phyloP scores from a whole-genome alignment of 495 filamentous ascomycete genomes.

The Penicillium tannophilum region DNA sequence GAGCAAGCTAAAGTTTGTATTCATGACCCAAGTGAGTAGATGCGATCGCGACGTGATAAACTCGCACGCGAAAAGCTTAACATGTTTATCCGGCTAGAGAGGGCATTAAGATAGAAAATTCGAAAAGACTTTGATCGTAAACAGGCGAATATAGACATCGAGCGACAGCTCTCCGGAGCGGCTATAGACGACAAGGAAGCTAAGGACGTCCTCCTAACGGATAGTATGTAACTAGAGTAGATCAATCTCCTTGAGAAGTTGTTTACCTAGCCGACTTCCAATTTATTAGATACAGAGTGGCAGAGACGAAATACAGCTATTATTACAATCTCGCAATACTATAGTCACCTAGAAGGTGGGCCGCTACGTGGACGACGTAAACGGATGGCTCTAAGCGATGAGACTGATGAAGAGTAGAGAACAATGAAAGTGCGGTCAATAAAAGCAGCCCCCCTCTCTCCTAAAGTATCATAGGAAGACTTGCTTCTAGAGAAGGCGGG shows the following conservation, averaged over 20 bases:
- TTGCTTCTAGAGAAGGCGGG: conserved; percentile 8
- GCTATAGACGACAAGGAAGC: conserved; percentile 22
- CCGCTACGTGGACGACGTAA: conserved; percentile 29
- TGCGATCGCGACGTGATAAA: conserved; percentile 12
- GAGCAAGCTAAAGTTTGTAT: conserved; percentile 14
- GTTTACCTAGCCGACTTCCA: conserved; percentile 31
- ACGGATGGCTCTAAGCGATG: conserved; percentile 20
- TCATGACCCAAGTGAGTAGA: conserved; percentile 9
- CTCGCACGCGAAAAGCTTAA: conserved; percentile 20
- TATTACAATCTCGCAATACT: conserved; percentile 25
- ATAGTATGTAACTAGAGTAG: conserved; percentile 22
- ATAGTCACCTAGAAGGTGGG: conserved; percentile 25
- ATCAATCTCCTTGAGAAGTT: conserved; percentile 31
- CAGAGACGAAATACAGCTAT: conserved; percentile 24
- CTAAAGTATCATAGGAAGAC: conserved; percentile 14
- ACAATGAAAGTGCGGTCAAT: neutral
- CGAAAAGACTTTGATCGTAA: conserved; percentile 19
- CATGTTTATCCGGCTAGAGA: conserved; percentile 21
- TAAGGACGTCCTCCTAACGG: conserved; percentile 20
- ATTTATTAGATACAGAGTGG: conserved; percentile 29
- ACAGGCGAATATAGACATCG: conserved; percentile 29
- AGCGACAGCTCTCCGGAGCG: conserved; percentile 24
- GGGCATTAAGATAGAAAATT: conserved; percentile 11
- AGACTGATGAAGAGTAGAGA: no score
- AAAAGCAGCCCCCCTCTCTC: conserved; percentile 14